Evolutionary conservation across 352 stramenopile species (phyloP).

Genomic region (Phytophthora citrophthora): DNA sequence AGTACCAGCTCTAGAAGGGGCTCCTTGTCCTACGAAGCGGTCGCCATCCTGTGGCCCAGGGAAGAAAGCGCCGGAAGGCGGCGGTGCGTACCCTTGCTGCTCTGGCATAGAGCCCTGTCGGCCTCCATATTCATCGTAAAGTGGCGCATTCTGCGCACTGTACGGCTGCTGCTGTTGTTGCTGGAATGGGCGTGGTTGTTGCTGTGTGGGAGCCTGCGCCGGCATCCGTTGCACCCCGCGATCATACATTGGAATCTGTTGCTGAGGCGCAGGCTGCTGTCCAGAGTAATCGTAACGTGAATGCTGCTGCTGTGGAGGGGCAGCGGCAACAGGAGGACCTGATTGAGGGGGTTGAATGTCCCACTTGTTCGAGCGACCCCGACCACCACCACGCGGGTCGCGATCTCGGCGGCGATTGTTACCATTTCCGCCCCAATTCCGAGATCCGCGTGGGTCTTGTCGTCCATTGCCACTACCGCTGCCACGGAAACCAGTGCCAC

Average conservation of each 20-base stretch:
- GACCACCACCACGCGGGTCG: constrained; percentile 37
- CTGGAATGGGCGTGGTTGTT: constrained; percentile 37
- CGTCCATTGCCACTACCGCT: constrained; percentile 24
- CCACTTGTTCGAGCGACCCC: constrained; percentile 44
- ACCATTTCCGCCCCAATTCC: constrained; percentile 31
- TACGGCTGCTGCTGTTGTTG: constrained; percentile 40
- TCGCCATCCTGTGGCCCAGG: constrained; percentile 32
- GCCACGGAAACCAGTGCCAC: constrained; percentile 17
- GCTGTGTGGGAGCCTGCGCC: constrained; percentile 19
- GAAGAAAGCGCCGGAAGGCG: constrained; percentile 34
- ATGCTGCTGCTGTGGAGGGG: constrained; percentile 24
- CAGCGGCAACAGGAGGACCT: constrained; percentile 20
- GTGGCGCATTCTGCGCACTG: constrained; percentile 27
- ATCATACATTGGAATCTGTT: constrained; percentile 45
- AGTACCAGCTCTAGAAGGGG: constrained; percentile 38
- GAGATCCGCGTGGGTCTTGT: constrained; percentile 33
- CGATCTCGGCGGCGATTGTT: constrained; percentile 38
- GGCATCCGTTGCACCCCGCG: constrained; percentile 32
- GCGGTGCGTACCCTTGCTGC: constrained; percentile 29
- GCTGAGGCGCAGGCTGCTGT: constrained; percentile 33
- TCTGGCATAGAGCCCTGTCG: constrained; percentile 32
- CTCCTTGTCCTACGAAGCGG: constrained; percentile 48
- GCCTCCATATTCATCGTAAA: constrained; percentile 36
- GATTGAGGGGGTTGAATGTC: constrained; percentile 40
- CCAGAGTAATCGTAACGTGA: constrained; percentile 44